phyloP scores from a whole-genome alignment of 2,329 filamentous ascomycete species.

The Immersiporthe knoxdaviesiana region DNA sequence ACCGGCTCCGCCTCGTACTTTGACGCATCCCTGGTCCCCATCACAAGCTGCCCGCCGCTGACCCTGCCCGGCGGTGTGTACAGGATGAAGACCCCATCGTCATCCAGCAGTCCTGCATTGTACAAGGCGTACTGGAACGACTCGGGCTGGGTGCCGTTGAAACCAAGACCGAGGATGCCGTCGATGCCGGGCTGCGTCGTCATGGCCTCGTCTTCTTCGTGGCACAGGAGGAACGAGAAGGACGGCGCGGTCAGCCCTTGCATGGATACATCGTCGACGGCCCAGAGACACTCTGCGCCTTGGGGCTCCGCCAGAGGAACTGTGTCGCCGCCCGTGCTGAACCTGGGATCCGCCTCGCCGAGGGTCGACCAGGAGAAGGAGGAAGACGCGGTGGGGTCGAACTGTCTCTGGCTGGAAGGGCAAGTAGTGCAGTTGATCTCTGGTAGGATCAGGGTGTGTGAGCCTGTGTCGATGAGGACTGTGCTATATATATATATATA shows the following conservation, averaged over 20 bases:
- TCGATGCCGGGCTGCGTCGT: conserved; percentile 23
- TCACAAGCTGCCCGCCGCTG: conserved; percentile 35
- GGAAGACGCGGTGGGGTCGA: conserved; percentile 20
- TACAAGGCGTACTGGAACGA: conserved; percentile 37
- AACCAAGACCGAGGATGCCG: conserved; percentile 23
- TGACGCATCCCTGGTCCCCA: conserved; percentile 36
- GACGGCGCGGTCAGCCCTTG: conserved; percentile 14
- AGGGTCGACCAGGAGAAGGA: conserved; percentile 22
- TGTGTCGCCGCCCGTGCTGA: conserved; percentile 26
- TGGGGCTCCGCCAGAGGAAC: conserved; percentile 15
- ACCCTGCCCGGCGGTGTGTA: conserved; percentile 33
- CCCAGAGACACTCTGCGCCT: conserved; percentile 12
- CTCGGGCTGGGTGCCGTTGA: conserved; percentile 11
- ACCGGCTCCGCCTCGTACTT: conserved; percentile 35
- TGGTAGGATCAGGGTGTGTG: conserved; percentile 17
- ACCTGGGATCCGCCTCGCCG: background rate
- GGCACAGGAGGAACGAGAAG: conserved; percentile 22
- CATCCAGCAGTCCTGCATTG: conserved; percentile 32
- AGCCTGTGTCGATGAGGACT: conserved; percentile 28
- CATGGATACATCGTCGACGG: conserved; percentile 19
- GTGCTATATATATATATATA: conserved; percentile 14
- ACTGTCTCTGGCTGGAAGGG: conserved; percentile 15
- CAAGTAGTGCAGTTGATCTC: conserved; percentile 26
- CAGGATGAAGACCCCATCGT: conserved; percentile 36
- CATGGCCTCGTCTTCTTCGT: conserved; percentile 18